Conservation (phyloP, 495 filamentous ascomycete genomes). For the Penicillium diatomitis region DNA sequence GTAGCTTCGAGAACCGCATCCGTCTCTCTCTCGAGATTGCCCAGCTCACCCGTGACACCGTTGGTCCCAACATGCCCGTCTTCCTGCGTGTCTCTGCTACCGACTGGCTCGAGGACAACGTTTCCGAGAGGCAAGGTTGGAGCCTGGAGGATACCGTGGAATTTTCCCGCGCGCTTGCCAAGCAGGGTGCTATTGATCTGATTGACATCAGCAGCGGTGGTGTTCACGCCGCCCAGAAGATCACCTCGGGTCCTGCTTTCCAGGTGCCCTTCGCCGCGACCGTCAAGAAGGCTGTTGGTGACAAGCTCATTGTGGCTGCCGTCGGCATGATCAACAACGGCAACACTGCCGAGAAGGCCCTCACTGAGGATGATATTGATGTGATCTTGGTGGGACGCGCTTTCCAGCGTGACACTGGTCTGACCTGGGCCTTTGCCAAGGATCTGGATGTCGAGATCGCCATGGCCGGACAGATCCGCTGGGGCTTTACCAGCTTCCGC, state of each 20-base stretch:
- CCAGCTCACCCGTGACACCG: conserved; percentile 43
- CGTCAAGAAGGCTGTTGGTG: conserved; percentile 55
- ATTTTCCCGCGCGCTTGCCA: conserved; percentile 46
- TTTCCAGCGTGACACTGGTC: conserved; percentile 62
- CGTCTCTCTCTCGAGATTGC: conserved; percentile 51
- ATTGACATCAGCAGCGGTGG: conserved; percentile 60
- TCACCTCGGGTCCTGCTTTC: conserved; percentile 49
- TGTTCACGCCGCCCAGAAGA: conserved; percentile 48
- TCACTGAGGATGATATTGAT: conserved; percentile 53
- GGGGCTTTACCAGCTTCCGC: conserved; percentile 39
- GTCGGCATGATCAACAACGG: conserved; percentile 59
- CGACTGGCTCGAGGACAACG: conserved; percentile 49
- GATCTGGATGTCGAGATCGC: conserved; percentile 54
- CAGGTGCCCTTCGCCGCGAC: conserved; percentile 56
- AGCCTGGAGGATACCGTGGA: conserved; percentile 44
- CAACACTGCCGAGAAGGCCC: conserved; percentile 43
- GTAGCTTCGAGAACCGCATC: conserved; percentile 54
- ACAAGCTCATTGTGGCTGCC: conserved; percentile 48
- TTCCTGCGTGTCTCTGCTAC: conserved; percentile 55
- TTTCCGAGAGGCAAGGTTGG: conserved; percentile 46
- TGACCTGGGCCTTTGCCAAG: conserved; percentile 62
- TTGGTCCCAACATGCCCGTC: conserved; percentile 53
- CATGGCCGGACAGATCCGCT: conserved; percentile 58
- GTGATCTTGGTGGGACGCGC: conserved; percentile 52
- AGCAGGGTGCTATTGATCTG: conserved; percentile 50